Evolutionary conservation across 1,284 basidiomycete genomes (phyloP).

Genomic region (Fomitopsis pinicola): DNA sequence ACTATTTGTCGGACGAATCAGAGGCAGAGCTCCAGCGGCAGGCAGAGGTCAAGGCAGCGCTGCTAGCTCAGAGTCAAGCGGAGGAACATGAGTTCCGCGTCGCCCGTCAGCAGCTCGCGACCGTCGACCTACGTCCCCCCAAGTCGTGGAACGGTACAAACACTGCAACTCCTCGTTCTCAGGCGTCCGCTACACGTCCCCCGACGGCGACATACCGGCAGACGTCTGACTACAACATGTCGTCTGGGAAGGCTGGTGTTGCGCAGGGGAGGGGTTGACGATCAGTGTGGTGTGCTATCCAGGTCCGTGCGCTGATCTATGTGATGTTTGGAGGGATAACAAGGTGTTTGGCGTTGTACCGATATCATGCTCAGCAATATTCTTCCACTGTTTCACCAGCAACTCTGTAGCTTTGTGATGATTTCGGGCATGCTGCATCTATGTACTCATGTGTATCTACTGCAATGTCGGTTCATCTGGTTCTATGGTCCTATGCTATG

Average conservation of each 20-base stretch:
- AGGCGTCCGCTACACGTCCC: slow-evolving; percentile 14
- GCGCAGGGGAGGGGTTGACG: slow-evolving; percentile 15
- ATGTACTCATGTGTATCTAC: slow-evolving; percentile 3
- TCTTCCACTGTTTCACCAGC: neutral
- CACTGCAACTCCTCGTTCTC: slow-evolving; percentile 25
- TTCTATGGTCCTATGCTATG: neutral
- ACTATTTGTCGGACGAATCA: slow-evolving; percentile 80
- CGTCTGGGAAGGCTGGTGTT: slow-evolving; percentile 9
- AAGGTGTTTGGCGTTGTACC: neutral
- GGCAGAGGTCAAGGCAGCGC: slow-evolving; percentile 68
- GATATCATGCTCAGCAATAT: neutral
- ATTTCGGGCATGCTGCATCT: slow-evolving; percentile 1
- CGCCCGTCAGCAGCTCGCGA: slow-evolving; percentile 69
- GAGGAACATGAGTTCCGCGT: slow-evolving; percentile 77
- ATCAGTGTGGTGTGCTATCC: neutral
- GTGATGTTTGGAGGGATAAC: neutral
- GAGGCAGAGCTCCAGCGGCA: slow-evolving; percentile 79
- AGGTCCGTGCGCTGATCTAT: slow-evolving; percentile 2
- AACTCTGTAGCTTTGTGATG: slow-evolving; percentile 3
- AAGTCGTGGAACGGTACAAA: slow-evolving; percentile 54
- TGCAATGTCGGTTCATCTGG: slow-evolving; percentile 1
- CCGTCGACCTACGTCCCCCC: slow-evolving; percentile 68
- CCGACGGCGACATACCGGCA: slow-evolving; percentile 9
- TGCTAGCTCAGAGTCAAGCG: slow-evolving; percentile 70
- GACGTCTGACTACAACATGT: slow-evolving; percentile 8